These are phyloP conservation scores for Nicotiana obtusifolia DNA, from an alignment of 257 asterid species.

Conservation along the genomic window DNA sequence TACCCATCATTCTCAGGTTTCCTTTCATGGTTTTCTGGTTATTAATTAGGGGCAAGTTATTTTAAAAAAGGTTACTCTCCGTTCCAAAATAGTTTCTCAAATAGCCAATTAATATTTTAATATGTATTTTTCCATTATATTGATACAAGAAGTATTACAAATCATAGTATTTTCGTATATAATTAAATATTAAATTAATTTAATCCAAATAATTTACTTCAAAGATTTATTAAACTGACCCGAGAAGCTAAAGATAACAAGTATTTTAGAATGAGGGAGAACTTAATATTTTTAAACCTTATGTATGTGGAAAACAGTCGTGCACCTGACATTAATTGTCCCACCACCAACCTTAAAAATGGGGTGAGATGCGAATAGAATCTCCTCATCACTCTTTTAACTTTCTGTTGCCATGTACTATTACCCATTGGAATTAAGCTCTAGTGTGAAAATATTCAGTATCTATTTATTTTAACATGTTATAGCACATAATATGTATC, in stretches of 20 bases:
- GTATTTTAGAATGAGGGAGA: too few relatives aligned
- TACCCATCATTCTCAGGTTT: neutral
- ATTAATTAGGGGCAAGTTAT: neutral
- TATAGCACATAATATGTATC: neutral
- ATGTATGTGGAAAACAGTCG: neutral
- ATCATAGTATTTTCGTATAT: too few relatives aligned
- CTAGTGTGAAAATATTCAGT: neutral
- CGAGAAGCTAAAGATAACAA: too few relatives aligned
- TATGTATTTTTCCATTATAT: too few relatives aligned
- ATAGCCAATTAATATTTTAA: too few relatives aligned
- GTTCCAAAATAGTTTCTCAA: too few relatives aligned
- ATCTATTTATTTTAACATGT: neutral
- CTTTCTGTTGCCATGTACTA: too few relatives aligned
- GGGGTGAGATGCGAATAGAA: neutral
- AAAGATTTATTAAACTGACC: too few relatives aligned
- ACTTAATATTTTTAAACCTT: neutral
- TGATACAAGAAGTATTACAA: too few relatives aligned
- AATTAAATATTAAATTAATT: too few relatives aligned
- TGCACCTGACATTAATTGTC: neutral
- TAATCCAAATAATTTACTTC: too few relatives aligned
- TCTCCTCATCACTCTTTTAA: neutral
- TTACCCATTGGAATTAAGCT: too few relatives aligned
- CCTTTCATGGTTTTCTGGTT: neutral
- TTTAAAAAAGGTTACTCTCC: neutral
- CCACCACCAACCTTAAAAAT: neutral